Percentiles rank a stretch among this genome's conserved stretches.
These are phyloP conservation scores for Candida frijolesensis DNA, from an alignment of 1,139 yeast species.

Conservation along the genomic window DNA sequence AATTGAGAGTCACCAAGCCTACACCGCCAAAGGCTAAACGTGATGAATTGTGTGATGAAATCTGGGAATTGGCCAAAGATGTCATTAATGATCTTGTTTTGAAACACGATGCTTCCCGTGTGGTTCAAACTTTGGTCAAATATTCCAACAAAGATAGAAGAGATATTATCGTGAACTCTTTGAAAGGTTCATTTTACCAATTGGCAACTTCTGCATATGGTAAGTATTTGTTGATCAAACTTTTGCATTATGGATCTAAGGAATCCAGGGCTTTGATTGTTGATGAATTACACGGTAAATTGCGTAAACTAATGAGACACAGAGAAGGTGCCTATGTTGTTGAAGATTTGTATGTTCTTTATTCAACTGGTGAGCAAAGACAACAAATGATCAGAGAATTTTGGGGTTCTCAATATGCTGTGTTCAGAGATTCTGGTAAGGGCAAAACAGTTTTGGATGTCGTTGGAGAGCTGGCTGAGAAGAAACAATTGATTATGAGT, in stretches of 20 bases:
- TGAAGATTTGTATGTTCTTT: slow-evolving; percentile 87
- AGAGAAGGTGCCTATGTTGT: slow-evolving; percentile 99
- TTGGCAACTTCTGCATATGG: slow-evolving; percentile 94
- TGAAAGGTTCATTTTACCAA: slow-evolving; percentile 77
- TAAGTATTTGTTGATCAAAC: slow-evolving; percentile 83
- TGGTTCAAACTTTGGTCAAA: slow-evolving; percentile 90
- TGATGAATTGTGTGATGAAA: slow-evolving; percentile 77
- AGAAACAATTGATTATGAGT: slow-evolving; percentile 72
- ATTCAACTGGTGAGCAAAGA: slow-evolving; percentile 82
- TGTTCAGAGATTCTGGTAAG: slow-evolving; percentile 76
- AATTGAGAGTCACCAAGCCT: slow-evolving; percentile 81
- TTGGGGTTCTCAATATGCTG: slow-evolving; percentile 96
- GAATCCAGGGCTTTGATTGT: slow-evolving; percentile 74
- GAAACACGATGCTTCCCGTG: slow-evolving; percentile 96
- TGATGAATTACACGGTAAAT: slow-evolving; percentile 85
- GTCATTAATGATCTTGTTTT: slow-evolving; percentile 81
- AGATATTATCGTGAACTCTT: slow-evolving; percentile 63
- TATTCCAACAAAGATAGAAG: slow-evolving; percentile 82
- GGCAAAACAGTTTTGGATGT: slow-evolving; percentile 67
- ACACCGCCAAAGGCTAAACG: slow-evolving; percentile 79
- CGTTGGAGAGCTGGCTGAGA: slow-evolving; percentile 73
- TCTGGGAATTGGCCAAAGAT: slow-evolving; percentile 81
- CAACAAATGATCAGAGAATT: slow-evolving; percentile 92
- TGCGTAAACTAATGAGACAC: slow-evolving; percentile 92
- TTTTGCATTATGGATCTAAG: slow-evolving; percentile 89